Conservation (phyloP, 2,329 filamentous ascomycete species). For the Raffaelea albimanens region DNA sequence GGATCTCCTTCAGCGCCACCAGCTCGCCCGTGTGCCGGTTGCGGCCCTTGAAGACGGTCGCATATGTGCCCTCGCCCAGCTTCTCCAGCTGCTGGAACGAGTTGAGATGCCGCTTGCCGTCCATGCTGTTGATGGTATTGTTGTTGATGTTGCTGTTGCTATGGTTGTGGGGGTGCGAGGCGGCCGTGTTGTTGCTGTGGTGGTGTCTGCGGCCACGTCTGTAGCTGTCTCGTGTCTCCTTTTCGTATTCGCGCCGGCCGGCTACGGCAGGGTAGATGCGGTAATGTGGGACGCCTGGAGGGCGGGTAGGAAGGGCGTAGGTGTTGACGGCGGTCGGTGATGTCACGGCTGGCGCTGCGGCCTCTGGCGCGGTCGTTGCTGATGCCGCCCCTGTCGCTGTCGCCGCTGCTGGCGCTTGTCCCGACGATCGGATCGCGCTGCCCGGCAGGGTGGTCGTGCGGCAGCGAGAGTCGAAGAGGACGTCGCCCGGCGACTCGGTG, state of each 20-base stretch:
- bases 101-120: conserved; percentile 83
- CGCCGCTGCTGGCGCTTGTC: not conserved
- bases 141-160: too few species aligned
- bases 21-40: conserved; percentile 70
- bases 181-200: too few species aligned
- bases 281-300: conserved; percentile 20
- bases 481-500: conserved; percentile 25
- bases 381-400: not conserved
- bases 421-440: not conserved
- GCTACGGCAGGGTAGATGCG: conserved; percentile 13
- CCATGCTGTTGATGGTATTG: too few species aligned
- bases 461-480: conserved; percentile 28
- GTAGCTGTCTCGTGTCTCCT: conserved; percentile 9
- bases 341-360: not conserved
- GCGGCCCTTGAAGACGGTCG: conserved; percentile 83
- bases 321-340: not conserved
- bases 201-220: too few species aligned
- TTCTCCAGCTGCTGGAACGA: conserved; percentile 95
- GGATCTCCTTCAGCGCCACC: conserved; percentile 86
- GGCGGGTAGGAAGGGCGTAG: conserved; percentile 16
- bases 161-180: too few species aligned
- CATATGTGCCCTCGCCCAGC: conserved; percentile 85
- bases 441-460: conserved; percentile 17
- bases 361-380: not conserved
- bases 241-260: conserved; percentile 7